Evolutionary conservation across 345 rosid species (phyloP), one percentile per base, ranked within the genome.

Genomic region (Aquilaria sinensis): DNA sequence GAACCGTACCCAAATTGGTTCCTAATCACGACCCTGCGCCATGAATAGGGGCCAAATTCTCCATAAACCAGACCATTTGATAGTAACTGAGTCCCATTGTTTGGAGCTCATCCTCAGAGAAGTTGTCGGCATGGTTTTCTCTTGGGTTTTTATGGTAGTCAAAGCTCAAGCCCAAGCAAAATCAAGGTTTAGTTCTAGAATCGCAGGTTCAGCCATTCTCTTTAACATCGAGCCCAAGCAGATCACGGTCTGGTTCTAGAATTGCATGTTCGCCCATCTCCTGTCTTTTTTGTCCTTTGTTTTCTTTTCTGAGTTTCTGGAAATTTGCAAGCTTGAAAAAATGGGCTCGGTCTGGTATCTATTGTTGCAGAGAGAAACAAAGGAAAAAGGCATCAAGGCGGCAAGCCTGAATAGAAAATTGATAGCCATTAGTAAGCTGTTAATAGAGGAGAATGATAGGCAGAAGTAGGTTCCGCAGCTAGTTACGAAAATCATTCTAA

Each of bases 21-120:
- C n/a, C 96, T 97, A 10, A 90, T 80, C n/a, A 93, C 96, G 6
- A 93, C 86, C 6, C 97, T 97, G 3, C 94, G 85, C 97, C 97
- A 90, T 32, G 97, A 87, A 78, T 90, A 93, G 1, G 96, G 98
- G 29, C 97, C 97, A 49, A 74, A 86, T 67, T 93, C 98, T 88
- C 90, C 97, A 90, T 84, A 76, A 90, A 90, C 71, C 90, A 72
- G 64, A 85, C 97, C 94, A 83, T 81, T 60, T 90, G 77, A 65
- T 93, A 97, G 75, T 90, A 93, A 7, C 94, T 97, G 5, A 84
- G 87, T 8, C 97, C 97, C 2, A 93, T 86, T 79, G 71, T 63
- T 68, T 89, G 76, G 46, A 93, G 81, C 81, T 90, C 92, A 2
- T 80, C 90, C 47, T 93, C 97, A 0, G 86, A 72, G 70, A 93